A percentile compares a stretch with the other conserved stretches of the same genome.
phyloP scores from a whole-genome alignment of 352 stramenopile species.

The Phytophthora macrochlamydospora region DNA sequence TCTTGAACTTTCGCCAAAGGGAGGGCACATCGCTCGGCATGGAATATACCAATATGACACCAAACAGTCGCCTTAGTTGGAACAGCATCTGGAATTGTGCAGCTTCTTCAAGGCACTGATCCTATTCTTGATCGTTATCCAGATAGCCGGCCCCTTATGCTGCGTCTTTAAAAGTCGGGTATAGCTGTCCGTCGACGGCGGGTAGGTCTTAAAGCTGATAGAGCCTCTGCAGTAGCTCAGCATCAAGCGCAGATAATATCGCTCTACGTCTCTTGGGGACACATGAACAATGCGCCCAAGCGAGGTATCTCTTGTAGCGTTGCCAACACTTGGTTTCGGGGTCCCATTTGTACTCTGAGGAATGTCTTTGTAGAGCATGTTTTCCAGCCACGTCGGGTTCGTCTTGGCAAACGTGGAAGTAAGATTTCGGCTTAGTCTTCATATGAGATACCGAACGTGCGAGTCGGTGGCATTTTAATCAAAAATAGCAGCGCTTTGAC shows the following conservation, averaged over 20 bases:
- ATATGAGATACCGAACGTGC: conserved; percentile 17
- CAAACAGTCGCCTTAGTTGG: conserved; percentile 40
- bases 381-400: conserved; percentile 10
- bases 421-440: not conserved
- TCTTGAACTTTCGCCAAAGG: conserved; percentile 27
- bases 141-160: conserved; percentile 15
- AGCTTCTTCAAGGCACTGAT: conserved; percentile 21
- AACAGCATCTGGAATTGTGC: conserved; percentile 21
- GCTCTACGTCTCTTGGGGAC: conserved; percentile 22
- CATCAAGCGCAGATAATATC: conserved; percentile 33
- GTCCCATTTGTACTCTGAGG: conserved; percentile 19
- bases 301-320: conserved; percentile 12
- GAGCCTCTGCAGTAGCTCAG: conserved; percentile 19
- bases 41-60: conserved; percentile 27
- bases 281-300: conserved; percentile 27
- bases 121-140: conserved; percentile 26
- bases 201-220: conserved; percentile 29
- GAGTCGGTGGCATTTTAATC: conserved; percentile 1
- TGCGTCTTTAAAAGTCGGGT: conserved; percentile 23
- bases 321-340: conserved; percentile 13
- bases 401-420: conserved; percentile 5
- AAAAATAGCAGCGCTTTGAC: conserved; percentile 12
- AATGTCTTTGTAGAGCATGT: conserved; percentile 27
- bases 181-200: conserved; percentile 19
- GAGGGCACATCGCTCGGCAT: conserved; percentile 5